Percentiles rank a stretch among this genome's conserved stretches.
These are phyloP conservation scores for Talaromyces atroroseus DNA, from an alignment of 2,329 filamentous ascomycete species.

Conservation along the genomic window DNA sequence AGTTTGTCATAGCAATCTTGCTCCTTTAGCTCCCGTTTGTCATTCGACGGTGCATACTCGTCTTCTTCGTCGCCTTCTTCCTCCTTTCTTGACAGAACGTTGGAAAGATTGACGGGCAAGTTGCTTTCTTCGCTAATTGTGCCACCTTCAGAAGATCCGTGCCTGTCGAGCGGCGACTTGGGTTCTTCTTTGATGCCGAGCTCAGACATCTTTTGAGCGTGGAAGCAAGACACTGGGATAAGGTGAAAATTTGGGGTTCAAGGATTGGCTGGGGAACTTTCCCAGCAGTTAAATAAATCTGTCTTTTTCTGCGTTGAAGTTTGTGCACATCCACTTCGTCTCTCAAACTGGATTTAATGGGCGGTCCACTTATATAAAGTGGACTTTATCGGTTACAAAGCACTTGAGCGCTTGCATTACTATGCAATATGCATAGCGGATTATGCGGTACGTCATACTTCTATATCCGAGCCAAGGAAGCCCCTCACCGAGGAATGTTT, in stretches of 20 bases:
- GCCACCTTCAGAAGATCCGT: background rate
- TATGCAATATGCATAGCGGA: background rate
- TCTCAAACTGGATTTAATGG: background rate
- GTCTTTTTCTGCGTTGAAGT: background rate
- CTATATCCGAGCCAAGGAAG: too few relatives aligned
- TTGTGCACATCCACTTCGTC: background rate
- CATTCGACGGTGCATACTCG: conserved; percentile 9
- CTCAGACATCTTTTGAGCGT: background rate
- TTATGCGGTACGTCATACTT: background rate
- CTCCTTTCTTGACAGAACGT: background rate
- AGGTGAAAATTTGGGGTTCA: background rate
- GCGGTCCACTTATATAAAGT: background rate
- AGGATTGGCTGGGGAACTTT: background rate
- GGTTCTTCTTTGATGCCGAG: background rate
- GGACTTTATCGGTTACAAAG: background rate
- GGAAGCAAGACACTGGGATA: background rate
- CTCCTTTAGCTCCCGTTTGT: conserved; percentile 40
- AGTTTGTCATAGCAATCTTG: conserved; percentile 60
- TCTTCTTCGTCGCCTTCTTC: background rate
- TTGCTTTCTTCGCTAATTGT: background rate
- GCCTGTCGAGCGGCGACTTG: background rate
- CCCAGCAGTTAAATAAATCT: background rate
- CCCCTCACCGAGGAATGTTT: background rate
- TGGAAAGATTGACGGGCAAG: background rate
- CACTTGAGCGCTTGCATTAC: background rate